Evolutionary conservation across 108 stramenopile genomes (phyloP), one percentile per base, ranked within the genome.

Genomic region (Nitzschia sp.): DNA sequence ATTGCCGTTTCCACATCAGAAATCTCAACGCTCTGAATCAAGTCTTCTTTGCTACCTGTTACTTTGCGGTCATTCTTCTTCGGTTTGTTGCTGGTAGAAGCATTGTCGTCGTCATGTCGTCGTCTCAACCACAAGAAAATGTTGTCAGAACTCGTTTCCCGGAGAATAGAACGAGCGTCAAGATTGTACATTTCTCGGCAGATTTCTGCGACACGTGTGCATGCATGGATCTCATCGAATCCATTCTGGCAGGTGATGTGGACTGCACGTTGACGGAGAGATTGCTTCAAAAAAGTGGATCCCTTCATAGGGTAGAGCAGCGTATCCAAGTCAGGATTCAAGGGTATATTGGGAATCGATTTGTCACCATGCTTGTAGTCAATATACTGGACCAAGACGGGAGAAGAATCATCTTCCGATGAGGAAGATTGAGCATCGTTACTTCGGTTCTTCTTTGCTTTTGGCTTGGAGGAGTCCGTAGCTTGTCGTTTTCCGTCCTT

Each of bases 1-100:
- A 80, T 63, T 0, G 93, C 93, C 26, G 85, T 82, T 8, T 83
- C 79, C 26, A 84, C 81, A 71, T 94, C 85, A 27, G 78, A 59
- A 11, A 94, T 67, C 72, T 91, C 93, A 31, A 94, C 84, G 47
- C 88, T 89, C 63, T 85, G 79, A 45, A 83, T 78, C 58, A 78
- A 64, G n/a, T 44, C 55, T 5, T 38, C 25, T 41, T 50, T 30
- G 17, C 29, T 35, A 4, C 50, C 33, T 35, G 25, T 33, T 19
- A 54, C 54, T 27, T 60, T 35, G 29, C 36, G 2, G 35, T 59
- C 48, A 31, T 45, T 29, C 32, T 32, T 13, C 31, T 29, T 52
- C 47, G 53, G 26, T 17, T 26, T 59, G 29, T 33, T 30, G 21
- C 21, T 50, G 48, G 8, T 41, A 13, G 13, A 6, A 11, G 13